phyloP scores from a whole-genome alignment of 2,329 filamentous ascomycete species.

The Colletotrichum liriopes region DNA sequence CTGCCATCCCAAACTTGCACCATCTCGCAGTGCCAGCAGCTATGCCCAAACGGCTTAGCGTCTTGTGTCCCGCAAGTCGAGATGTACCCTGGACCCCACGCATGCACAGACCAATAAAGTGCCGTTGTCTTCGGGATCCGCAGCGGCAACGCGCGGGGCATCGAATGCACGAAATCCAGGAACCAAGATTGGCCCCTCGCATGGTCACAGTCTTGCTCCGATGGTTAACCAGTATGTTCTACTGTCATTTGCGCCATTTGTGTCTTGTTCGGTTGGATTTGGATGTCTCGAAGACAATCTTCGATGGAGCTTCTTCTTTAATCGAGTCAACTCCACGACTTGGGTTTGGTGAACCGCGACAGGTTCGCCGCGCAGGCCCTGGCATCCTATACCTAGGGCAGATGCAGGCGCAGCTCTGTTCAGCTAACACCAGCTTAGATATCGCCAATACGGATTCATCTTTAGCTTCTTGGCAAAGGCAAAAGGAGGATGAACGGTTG shows the following conservation, averaged over 20 bases:
- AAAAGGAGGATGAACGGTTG: too few relatives aligned
- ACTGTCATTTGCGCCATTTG: too few relatives aligned
- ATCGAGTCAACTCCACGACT: too few relatives aligned
- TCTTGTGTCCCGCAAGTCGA: neutral
- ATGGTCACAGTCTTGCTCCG: neutral
- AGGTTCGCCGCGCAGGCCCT: too few relatives aligned
- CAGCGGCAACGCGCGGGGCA: constrained; percentile 27
- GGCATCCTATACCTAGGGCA: neutral
- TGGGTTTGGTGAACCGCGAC: neutral
- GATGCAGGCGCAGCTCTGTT: neutral
- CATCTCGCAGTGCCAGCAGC: neutral
- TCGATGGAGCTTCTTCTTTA: neutral
- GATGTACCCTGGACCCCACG: constrained; percentile 9
- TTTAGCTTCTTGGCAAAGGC: neutral
- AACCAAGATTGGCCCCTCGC: neutral
- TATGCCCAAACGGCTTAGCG: constrained; percentile 3
- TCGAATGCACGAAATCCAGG: constrained; percentile 28
- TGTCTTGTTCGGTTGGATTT: neutral
- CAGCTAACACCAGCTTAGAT: neutral
- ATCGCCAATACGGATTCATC: neutral
- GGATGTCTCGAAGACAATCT: neutral
- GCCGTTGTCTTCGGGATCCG: constrained; percentile 1
- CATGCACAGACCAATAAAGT: constrained; percentile 17
- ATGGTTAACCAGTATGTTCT: neutral
- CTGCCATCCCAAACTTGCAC: neutral